A percentile compares a stretch with the other conserved stretches of the same genome.
Evolutionary conservation across 1,284 basidiomycete species (phyloP).

Genomic region (Moesziomyces sp.): DNA sequence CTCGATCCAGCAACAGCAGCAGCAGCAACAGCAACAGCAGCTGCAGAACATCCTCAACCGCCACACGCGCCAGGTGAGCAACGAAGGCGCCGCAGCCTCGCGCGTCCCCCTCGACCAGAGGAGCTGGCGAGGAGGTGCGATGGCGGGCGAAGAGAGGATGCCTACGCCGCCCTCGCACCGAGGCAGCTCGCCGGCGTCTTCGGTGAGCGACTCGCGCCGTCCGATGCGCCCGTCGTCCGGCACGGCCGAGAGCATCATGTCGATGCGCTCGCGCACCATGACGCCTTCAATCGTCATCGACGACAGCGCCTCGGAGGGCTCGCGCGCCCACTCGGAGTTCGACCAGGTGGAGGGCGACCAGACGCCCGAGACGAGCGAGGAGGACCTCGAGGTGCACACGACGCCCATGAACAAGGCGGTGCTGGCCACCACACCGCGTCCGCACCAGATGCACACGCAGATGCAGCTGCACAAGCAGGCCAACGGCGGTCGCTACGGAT

Average conservation of each 20-base stretch:
- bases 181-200: slow-evolving; percentile 32
- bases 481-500: slow-evolving; percentile 23
- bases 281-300: slow-evolving; percentile 59
- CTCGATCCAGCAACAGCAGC: slow-evolving; percentile 25
- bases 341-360: slow-evolving; percentile 50
- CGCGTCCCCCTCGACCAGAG: slow-evolving; percentile 38
- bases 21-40: slow-evolving; percentile 38
- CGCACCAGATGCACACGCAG: slow-evolving; percentile 18
- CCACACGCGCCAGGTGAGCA: slow-evolving; percentile 43
- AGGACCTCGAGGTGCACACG: slow-evolving; percentile 49
- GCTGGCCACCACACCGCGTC: slow-evolving; percentile 24
- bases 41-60: slow-evolving; percentile 41
- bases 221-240: slow-evolving; percentile 29
- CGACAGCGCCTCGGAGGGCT: slow-evolving; percentile 55
- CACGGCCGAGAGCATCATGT: slow-evolving; percentile 46
- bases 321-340: slow-evolving; percentile 32
- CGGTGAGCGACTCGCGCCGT: slow-evolving; percentile 33
- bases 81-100: slow-evolving; percentile 17
- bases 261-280: slow-evolving; percentile 48
- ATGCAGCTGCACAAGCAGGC: slow-evolving; percentile 5
- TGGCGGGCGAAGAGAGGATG: slow-evolving; percentile 14
- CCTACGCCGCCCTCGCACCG: slow-evolving; percentile 35
- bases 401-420: slow-evolving; percentile 29
- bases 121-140: slow-evolving; percentile 39
- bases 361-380: slow-evolving; percentile 62